These are phyloP conservation scores for Tulasnella sp. DNA, from an alignment of 768 basidiomycete species.

Conservation along the genomic window DNA sequence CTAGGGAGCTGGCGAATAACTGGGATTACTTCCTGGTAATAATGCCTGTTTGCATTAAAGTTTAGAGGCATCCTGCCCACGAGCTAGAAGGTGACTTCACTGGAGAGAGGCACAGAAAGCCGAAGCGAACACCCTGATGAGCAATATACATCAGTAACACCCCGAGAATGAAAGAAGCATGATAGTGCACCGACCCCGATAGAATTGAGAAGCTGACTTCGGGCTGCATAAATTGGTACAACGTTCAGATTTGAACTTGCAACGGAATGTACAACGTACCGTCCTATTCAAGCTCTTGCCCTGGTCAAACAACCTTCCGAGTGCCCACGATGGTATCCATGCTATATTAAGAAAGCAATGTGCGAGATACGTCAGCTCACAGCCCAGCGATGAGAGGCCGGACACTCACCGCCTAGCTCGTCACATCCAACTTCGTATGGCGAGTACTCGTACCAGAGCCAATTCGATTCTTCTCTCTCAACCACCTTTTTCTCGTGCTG, in stretches of 20 bases:
- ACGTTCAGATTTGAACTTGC: neutral
- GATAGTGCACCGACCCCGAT: conserved; percentile 20
- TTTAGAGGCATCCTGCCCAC: neutral
- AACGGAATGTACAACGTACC: conserved; percentile 10
- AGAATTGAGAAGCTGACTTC: conserved; percentile 27
- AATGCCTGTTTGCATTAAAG: conserved; percentile 20
- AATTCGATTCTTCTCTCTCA: conserved; percentile 18
- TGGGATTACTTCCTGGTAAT: conserved; percentile 26
- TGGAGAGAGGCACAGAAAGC: conserved; percentile 26
- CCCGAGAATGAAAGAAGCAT: neutral
- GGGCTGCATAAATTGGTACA: conserved; percentile 19
- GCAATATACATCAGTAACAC: neutral
- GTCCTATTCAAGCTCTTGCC: conserved; percentile 22
- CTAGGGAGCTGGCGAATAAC: conserved; percentile 21
- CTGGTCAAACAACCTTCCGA: conserved; percentile 25
- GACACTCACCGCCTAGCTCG: conserved; percentile 21
- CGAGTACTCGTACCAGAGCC: conserved; percentile 28
- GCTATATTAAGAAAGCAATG: conserved; percentile 16
- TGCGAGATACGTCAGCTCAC: neutral
- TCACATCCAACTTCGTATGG: conserved; percentile 25
- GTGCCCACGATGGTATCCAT: conserved; percentile 27
- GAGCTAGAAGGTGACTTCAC: neutral
- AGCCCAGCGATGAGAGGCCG: neutral
- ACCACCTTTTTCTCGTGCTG: conserved; percentile 17
- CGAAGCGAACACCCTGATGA: conserved; percentile 24